These are phyloP conservation scores for Dioscorea cayenensis DNA, from an alignment of 116 monocot species.

Conservation along the genomic window DNA sequence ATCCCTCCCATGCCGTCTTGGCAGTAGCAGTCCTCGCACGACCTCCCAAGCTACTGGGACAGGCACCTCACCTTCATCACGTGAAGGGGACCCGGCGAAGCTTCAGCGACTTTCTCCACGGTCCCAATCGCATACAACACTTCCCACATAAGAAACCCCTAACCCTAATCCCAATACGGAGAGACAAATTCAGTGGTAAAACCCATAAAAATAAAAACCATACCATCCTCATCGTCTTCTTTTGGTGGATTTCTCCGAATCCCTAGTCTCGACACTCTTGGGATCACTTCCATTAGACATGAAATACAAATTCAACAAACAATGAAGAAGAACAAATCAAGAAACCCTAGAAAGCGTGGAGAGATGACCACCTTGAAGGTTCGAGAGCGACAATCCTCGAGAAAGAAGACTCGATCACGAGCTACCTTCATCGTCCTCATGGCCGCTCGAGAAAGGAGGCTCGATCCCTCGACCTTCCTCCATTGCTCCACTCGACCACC, in stretches of 20 bases:
- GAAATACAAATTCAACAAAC: conserved; percentile 16
- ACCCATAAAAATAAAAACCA: not conserved
- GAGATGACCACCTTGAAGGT: not conserved
- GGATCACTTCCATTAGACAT: not conserved
- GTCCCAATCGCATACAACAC: conserved; percentile 42
- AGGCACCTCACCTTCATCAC: conserved; percentile 13
- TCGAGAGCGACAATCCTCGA: not conserved
- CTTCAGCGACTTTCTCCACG: conserved; percentile 6
- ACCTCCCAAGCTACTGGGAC: conserved; percentile 14
- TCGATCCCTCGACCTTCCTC: too few relatives aligned
- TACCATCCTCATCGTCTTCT: conserved; percentile 28
- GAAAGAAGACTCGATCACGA: not conserved
- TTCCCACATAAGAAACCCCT: not conserved
- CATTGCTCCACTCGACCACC: too few relatives aligned
- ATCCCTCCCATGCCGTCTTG: conserved; percentile 68
- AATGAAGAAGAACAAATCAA: not conserved
- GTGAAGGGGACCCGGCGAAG: conserved; percentile 14
- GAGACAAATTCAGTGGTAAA: not conserved
- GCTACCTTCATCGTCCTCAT: too few relatives aligned
- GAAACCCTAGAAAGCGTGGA: not conserved
- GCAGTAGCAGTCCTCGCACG: conserved; percentile 8
- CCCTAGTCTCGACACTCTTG: conserved; percentile 6
- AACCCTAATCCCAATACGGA: not conserved
- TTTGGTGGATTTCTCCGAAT: not conserved
- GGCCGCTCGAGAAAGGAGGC: too few relatives aligned